A percentile compares a stretch with the other conserved stretches of the same genome.
These are phyloP conservation scores for Epichloe typhina DNA, from an alignment of 2,329 filamentous ascomycete species.

Conservation along the genomic window DNA sequence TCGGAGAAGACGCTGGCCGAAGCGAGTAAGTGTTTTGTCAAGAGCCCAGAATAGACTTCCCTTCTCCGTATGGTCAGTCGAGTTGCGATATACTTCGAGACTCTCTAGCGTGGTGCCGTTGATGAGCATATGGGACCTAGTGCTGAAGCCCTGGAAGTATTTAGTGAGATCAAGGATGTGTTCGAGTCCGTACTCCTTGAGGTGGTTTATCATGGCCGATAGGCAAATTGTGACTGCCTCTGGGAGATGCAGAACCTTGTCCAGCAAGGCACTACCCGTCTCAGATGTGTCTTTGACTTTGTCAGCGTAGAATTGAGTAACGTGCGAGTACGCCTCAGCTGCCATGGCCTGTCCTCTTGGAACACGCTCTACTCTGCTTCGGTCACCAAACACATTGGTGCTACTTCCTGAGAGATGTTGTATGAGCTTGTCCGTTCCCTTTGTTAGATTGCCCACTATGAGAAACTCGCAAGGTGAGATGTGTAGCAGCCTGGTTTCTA, in stretches of 20 bases:
- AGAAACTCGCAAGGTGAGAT: slow-evolving; percentile 93
- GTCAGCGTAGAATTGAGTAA: slow-evolving; percentile 83
- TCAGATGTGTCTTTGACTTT: slow-evolving; percentile 56
- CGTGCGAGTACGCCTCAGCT: slow-evolving; percentile 74
- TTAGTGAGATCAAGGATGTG: slow-evolving; percentile 94
- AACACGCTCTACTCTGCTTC: slow-evolving; percentile 71
- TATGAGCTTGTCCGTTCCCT: slow-evolving; percentile 83
- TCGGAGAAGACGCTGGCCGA: slow-evolving; percentile 73
- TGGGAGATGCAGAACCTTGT: slow-evolving; percentile 74
- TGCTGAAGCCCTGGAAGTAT: slow-evolving; percentile 93
- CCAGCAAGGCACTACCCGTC: slow-evolving; percentile 53
- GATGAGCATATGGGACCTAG: slow-evolving; percentile 86
- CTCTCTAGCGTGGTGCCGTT: slow-evolving; percentile 92
- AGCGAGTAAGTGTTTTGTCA: slow-evolving; percentile 81
- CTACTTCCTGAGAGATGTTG: slow-evolving; percentile 80
- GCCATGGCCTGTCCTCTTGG: slow-evolving; percentile 68
- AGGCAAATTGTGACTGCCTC: slow-evolving; percentile 83
- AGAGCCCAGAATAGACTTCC: slow-evolving; percentile 94
- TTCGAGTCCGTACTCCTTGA: slow-evolving; percentile 83
- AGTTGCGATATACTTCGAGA: slow-evolving; percentile 89
- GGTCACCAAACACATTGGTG: slow-evolving; percentile 85
- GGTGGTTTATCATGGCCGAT: slow-evolving; percentile 89
- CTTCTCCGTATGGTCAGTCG: slow-evolving; percentile 71
- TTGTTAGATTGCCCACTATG: slow-evolving; percentile 80
- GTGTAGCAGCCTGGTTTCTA: slow-evolving; percentile 88